These are phyloP conservation scores for Xanthoconium purpureum DNA, from an alignment of 768 basidiomycete genomes.

Conservation along the genomic window DNA sequence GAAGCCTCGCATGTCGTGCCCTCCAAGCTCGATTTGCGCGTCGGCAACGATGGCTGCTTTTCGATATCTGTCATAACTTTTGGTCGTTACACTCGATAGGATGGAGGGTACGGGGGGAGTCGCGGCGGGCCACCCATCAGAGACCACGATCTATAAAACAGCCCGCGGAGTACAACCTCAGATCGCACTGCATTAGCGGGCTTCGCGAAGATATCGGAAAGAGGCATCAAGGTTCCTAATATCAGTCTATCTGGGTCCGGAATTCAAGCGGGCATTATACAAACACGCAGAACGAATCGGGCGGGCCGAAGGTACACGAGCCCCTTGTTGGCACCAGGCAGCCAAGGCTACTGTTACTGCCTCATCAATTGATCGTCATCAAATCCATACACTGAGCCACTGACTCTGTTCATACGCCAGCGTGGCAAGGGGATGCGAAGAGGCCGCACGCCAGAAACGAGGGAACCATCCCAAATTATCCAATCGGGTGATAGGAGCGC, in stretches of 20 bases:
- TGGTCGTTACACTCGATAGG: slow-evolving; percentile 6
- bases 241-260: slow-evolving; percentile 1
- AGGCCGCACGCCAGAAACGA: background rate
- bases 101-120: slow-evolving; percentile 13
- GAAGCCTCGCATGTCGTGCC: slow-evolving; percentile 17
- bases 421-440: background rate
- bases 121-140: slow-evolving; percentile 1
- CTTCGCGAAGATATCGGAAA: slow-evolving; percentile 27
- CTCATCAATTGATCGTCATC: background rate
- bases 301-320: slow-evolving; percentile 1
- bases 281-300: slow-evolving; percentile 7
- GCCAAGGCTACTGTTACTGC: background rate
- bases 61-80: slow-evolving; percentile 29
- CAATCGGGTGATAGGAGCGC: background rate
- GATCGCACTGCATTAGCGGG: slow-evolving; percentile 22
- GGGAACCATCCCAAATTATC: background rate
- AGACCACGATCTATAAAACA: slow-evolving; percentile 27
- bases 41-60: slow-evolving; percentile 23
- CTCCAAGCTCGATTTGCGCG: slow-evolving; percentile 23
- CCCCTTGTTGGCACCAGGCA: slow-evolving; percentile 5
- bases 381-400: background rate
- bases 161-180: slow-evolving; percentile 14
- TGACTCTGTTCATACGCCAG: background rate
- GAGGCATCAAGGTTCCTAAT: slow-evolving; percentile 15
- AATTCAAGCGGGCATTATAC: slow-evolving; percentile 10